These are phyloP conservation scores for Hordeum marinum DNA, from an alignment of 176 grass and related monocot species.

Conservation along the genomic window DNA sequence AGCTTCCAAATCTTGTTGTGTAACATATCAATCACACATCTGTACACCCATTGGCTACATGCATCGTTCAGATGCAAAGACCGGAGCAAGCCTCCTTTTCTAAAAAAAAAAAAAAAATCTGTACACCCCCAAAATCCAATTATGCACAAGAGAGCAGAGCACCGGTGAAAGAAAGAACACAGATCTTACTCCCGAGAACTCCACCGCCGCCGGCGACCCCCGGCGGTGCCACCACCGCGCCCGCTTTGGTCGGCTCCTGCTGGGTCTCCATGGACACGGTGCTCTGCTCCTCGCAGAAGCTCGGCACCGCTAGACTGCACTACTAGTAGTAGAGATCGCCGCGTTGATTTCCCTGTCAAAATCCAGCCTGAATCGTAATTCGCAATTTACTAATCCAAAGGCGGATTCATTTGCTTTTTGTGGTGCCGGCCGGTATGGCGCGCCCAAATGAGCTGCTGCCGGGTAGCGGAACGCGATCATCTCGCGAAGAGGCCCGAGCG, in stretches of 20 bases:
- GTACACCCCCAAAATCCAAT: too few relatives aligned
- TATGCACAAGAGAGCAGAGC: neutral
- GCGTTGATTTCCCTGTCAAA: neutral
- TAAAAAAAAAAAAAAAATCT: too few relatives aligned
- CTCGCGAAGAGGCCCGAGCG: too few relatives aligned
- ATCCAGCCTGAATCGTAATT: neutral
- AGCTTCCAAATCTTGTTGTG: too few relatives aligned
- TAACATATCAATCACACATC: too few relatives aligned
- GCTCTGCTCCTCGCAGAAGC: neutral
- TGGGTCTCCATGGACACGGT: neutral
- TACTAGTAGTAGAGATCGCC: neutral
- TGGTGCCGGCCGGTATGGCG: neutral
- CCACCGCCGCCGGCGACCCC: neutral
- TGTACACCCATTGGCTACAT: too few relatives aligned
- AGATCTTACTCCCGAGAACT: constrained; percentile 4
- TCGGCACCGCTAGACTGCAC: neutral
- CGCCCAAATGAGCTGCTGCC: neutral
- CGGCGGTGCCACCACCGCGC: neutral
- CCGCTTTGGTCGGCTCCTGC: neutral
- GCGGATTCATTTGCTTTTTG: neutral
- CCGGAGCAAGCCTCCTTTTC: too few relatives aligned
- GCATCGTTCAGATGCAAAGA: too few relatives aligned
- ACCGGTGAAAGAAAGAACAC: neutral
- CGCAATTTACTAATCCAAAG: neutral
- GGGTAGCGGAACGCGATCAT: too few relatives aligned